These are phyloP conservation scores for Anethum foeniculum DNA, from an alignment of 140 eudicot genomes.

Conservation along the genomic window DNA sequence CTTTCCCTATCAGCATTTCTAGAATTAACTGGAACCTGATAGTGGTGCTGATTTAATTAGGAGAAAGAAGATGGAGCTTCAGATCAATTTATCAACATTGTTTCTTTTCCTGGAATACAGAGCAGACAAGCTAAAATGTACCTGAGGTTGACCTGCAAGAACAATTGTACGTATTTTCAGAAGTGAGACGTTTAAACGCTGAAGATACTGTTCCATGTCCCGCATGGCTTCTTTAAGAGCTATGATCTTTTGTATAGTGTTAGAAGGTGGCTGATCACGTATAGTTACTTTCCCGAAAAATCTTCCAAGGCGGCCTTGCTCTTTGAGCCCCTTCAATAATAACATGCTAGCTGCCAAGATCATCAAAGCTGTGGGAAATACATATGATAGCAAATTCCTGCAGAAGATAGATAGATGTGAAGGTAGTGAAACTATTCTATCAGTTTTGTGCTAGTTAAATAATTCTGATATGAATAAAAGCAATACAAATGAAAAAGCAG, in stretches of 20 bases:
- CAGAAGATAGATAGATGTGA: conserved; percentile 8
- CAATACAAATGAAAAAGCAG: neutral
- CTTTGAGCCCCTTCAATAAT: conserved; percentile 74
- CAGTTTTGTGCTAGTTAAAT: neutral
- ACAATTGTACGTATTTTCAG: conserved; percentile 72
- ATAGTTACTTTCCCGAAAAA: conserved; percentile 75
- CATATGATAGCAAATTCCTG: conserved; percentile 68
- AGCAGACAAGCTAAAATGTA: conserved; percentile 4
- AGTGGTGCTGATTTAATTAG: neutral
- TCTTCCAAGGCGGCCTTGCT: conserved; percentile 92
- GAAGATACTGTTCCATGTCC: conserved; percentile 74
- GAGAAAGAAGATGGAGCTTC: neutral
- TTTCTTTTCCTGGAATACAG: neutral
- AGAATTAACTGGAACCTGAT: neutral
- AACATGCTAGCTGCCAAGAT: conserved; percentile 64
- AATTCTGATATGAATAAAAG: neutral
- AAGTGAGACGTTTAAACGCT: conserved; percentile 65
- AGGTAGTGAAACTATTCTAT: neutral
- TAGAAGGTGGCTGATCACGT: conserved; percentile 94
- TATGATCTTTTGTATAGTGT: conserved; percentile 87
- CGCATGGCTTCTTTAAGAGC: conserved; percentile 91
- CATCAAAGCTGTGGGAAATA: conserved; percentile 59
- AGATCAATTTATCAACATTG: neutral
- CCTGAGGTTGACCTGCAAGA: conserved; percentile 97
- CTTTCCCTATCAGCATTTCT: neutral